Evolutionary conservation across 2,329 filamentous ascomycete genomes (phyloP), one percentile per base, ranked within the genome.

Genomic region (Penicillium janthinellum): DNA sequence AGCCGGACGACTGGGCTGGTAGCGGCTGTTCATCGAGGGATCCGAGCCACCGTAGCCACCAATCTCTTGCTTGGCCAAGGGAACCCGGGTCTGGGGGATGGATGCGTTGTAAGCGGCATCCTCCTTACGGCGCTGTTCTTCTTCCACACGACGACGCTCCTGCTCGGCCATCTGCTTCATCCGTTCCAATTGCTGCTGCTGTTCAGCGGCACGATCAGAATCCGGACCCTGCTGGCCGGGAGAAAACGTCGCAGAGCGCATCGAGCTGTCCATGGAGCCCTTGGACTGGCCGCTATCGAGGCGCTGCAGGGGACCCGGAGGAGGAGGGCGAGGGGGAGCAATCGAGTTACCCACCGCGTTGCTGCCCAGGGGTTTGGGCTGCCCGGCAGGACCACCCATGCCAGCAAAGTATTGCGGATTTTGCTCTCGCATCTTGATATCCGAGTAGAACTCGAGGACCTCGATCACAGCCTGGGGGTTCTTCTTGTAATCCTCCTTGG

Each of bases 401-500:
- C 82, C 84, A 15, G 81, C 75, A 67, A 86, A 89, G 64, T 82
- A 81, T 66, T 85, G 82, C 5, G 86, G 85, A 61, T 88, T 83
- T 56, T 88, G 84, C 57, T 86, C 82, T 54, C 86, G 83, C 76
- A 86, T 87, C 65, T 86, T 85, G 50, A 88, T 87, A 73, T 89
- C 86, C 3, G 85, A 88, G 73, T 89, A 89, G 71, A 90, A 90
- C 64, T 88, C 85, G 25, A 90, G 77, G 12, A 88, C 87, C 73
- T 90, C 87, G 53, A 88, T 82, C 28, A 81, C 86, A 60, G 87
- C 92, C 80, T 94, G 90, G 5, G 95, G 95, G 72, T 99, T 97
- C 73, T 95, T 93, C 78, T 96, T 92, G 78, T 98, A 98, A 75
- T 99, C 95, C 71, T 99, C 95, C 78, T 97, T 96, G 60, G 95